Evolutionary conservation across 73 alveolate genomes (phyloP), one percentile per base, ranked within the genome.

Genomic region (Tetrahymena malaccensis): DNA sequence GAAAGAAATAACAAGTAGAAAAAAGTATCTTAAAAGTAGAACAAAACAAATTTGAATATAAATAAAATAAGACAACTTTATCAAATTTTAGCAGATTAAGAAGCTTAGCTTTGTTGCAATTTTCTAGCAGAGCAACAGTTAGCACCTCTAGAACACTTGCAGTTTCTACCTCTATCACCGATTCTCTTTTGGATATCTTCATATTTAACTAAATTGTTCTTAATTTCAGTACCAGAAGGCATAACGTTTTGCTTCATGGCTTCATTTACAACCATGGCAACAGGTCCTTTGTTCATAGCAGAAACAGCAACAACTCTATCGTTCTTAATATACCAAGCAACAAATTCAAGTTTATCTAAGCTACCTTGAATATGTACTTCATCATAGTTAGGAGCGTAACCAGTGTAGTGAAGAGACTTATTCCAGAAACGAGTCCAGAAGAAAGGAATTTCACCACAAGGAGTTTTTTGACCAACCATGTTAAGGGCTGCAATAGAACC

Each of bases 391-490:
- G 93, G 50, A 35, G 94, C 95, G 25, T 85, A 89, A 31, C 97
- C 97, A 44, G 95, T 85, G 84, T 95, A 95, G 8, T 93, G 93
- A 34, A 95, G 94, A 9, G 97, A 84, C 35, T 93, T 95, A 56
- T 95, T 94, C 97, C 97, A 95, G 38, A 50, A 50, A 85, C 97
- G 96, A 35, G 99, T 98, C 99, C 99, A 98, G 97, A 96, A 98
- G 98, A 98, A 98, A 85, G 99, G 99, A 43, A 98, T 96, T 44
- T 84, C 89, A 17, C 96, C 96, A 84, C 84, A 98, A n/a, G 99
- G 98, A 6, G 96, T 96, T 27, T 94, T 95, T 94, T 95, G 95
- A 17, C 98, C 99, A 55, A 98, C 97, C 98, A 98, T 98, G 95
- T 98, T 98, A 96, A 95, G 97, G 22, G 99, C 99, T 34, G 99